Percentiles rank a stretch among this genome's conserved stretches.
phyloP scores from a whole-genome alignment of 1,139 yeast species.

The Taphrina wiesneri region DNA sequence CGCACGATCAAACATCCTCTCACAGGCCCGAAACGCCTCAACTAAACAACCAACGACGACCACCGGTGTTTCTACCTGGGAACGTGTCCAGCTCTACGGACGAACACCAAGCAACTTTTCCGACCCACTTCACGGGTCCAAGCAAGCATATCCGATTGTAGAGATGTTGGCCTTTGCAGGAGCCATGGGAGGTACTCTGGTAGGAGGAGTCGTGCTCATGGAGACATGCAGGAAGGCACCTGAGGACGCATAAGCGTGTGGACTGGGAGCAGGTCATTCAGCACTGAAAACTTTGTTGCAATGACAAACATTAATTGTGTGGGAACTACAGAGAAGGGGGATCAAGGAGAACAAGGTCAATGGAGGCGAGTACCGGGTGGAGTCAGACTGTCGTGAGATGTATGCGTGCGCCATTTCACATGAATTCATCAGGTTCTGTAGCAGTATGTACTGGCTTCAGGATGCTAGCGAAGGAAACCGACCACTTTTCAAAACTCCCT shows the following conservation, averaged over 20 bases:
- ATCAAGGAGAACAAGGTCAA: too few species aligned
- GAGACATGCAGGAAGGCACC: constrained; percentile 9
- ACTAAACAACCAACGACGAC: not conserved
- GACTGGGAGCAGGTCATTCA: too few species aligned
- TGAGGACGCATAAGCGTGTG: not conserved
- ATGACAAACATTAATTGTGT: too few species aligned
- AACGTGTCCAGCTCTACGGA: constrained; percentile 16
- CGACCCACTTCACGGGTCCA: not conserved
- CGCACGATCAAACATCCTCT: not conserved
- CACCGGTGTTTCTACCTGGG: constrained; percentile 13
- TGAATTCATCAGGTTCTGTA: too few species aligned
- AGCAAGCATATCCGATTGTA: not conserved
- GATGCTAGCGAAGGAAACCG: too few species aligned
- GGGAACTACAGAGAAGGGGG: too few species aligned
- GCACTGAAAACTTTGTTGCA: too few species aligned
- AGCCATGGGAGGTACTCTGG: constrained; percentile 9
- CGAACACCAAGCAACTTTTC: not conserved
- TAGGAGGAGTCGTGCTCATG: constrained; percentile 14
- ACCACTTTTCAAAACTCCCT: too few species aligned
- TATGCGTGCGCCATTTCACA: too few species aligned
- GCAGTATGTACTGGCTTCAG: too few species aligned
- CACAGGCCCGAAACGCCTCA: constrained; percentile 8
- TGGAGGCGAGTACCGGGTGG: too few species aligned
- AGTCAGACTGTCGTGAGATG: too few species aligned
- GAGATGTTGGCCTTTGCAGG: not conserved